Base-by-base conservation (phyloP, 164 flowering plant genomes). In the Aristolochia contorta region DNA sequence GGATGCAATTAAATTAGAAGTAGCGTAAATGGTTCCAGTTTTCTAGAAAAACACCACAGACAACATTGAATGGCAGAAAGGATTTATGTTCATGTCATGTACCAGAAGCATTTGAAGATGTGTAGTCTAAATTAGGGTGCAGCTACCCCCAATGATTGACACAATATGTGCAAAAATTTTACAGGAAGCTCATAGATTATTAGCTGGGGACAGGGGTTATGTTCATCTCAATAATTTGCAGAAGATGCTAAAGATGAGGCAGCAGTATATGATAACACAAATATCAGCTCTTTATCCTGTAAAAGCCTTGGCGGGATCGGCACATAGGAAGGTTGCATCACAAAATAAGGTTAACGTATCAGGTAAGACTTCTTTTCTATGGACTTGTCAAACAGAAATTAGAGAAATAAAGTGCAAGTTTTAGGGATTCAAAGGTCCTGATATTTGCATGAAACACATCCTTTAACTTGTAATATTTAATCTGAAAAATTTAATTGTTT, bases 241-340 rank as follows among this genome's bases (percentile, higher is more conserved):
- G 74, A 90, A 74, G 77, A 78, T 74, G 85, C 80, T 91, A 47
- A 74, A 78, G 71, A 33, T 54, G 70, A 88, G 99, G 71, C 89
- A 88, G 46, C 95, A 83, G 60, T 74, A 74, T 71, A 86, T 94
- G 97, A 57, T 80, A 57, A 72, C 82, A 55, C 97, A 94, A 72
- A 83, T 94, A 74, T 79, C 96, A 32, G 65, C 77, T 60, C 82
- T 94, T 18, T 89, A 88, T 77, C 99, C 97, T 25, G 81, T 94
- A 21, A 88, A 87, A 80, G 78, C 74, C 24, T 64, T 72, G 59
- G 67, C 66, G 65, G 89, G 84, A 71, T 75, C 74, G 47, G 63
- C 80, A 30, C 71, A 70, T 52, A 91, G 79, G 63, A 94, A 86
- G 65, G 80, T 82, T 63, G 82, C 86, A 60, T 78, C 84, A 53